A percentile compares a stretch with the other conserved stretches of the same genome.
Evolutionary conservation across 2,329 filamentous ascomycete species (phyloP).

Genomic region (Penicillium sp.): DNA sequence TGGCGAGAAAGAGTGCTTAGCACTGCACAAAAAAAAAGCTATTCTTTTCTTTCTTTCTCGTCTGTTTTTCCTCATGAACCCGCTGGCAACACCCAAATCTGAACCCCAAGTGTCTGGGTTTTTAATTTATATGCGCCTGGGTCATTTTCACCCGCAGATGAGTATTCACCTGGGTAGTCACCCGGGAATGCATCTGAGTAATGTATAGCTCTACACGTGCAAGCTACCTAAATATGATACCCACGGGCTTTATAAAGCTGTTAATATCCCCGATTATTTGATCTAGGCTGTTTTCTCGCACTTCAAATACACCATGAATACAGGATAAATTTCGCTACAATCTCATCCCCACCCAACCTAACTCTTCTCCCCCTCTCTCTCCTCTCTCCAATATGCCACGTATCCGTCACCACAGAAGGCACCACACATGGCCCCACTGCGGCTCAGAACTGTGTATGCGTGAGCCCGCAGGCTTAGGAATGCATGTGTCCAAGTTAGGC

Average conservation of each 20-base stretch:
- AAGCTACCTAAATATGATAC: not conserved
- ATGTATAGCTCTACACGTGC: conserved; percentile 2
- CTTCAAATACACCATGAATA: not conserved
- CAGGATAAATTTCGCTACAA: not conserved
- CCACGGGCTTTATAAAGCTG: conserved; percentile 17
- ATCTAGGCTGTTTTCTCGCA: not conserved
- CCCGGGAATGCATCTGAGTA: conserved; percentile 9
- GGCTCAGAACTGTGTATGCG: conserved; percentile 25
- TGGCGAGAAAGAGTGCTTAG: not conserved
- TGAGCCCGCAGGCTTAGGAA: conserved; percentile 22
- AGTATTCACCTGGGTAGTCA: conserved; percentile 21
- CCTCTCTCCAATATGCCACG: conserved; percentile 25
- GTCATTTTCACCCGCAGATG: conserved; percentile 18
- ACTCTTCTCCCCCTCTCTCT: not conserved
- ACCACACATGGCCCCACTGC: conserved; percentile 41
- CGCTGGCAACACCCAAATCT: not conserved
- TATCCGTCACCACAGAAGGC: conserved; percentile 32
- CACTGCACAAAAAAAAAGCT: too few species aligned
- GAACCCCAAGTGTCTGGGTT: not conserved
- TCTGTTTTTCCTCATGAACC: not conserved
- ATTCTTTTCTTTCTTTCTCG: not conserved
- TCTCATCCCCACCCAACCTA: not conserved
- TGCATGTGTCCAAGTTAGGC: conserved; percentile 17
- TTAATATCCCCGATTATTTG: not conserved
- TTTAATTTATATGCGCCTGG: not conserved